Evolutionary conservation across 1,284 basidiomycete genomes (phyloP).

Genomic region (Cryptococcus deneoformans): DNA sequence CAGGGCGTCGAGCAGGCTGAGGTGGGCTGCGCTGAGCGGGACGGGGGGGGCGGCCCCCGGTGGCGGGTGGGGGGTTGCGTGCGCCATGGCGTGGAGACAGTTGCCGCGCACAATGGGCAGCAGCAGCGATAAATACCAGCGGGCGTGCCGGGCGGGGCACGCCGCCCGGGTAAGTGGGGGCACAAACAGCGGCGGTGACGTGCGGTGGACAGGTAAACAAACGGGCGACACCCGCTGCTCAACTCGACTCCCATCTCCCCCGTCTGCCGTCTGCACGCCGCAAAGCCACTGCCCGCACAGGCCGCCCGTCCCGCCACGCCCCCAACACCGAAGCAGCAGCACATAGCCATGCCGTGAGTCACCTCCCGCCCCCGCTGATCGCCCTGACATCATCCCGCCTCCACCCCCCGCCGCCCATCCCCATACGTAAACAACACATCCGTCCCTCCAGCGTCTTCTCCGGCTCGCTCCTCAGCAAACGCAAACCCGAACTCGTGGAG

Average conservation of each 20-base stretch:
- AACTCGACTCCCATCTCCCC: too few species aligned
- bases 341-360: background rate
- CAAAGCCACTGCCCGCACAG: too few species aligned
- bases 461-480: slow-evolving; percentile 35
- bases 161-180: too few species aligned
- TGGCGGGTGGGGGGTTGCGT: slow-evolving; percentile 12
- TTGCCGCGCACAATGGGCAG: background rate
- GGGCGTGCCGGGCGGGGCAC: too few species aligned
- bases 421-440: too few species aligned
- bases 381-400: background rate
- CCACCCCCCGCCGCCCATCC: background rate
- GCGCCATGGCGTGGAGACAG: background rate
- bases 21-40: slow-evolving; percentile 41
- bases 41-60: slow-evolving; percentile 12
- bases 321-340: background rate
- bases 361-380: background rate
- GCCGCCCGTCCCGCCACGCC: too few species aligned
- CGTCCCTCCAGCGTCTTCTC: slow-evolving; percentile 22
- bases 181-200: too few species aligned
- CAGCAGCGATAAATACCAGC: too few species aligned
- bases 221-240: too few species aligned
- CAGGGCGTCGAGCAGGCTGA: slow-evolving; percentile 41
- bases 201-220: too few species aligned
- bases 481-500: slow-evolving; percentile 42
- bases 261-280: too few species aligned